A percentile compares a stretch with the other conserved stretches of the same genome.
Evolutionary conservation across 225 moss, liverwort and hornwort species (phyloP).

Genomic region (Pleurozium schreberi): DNA sequence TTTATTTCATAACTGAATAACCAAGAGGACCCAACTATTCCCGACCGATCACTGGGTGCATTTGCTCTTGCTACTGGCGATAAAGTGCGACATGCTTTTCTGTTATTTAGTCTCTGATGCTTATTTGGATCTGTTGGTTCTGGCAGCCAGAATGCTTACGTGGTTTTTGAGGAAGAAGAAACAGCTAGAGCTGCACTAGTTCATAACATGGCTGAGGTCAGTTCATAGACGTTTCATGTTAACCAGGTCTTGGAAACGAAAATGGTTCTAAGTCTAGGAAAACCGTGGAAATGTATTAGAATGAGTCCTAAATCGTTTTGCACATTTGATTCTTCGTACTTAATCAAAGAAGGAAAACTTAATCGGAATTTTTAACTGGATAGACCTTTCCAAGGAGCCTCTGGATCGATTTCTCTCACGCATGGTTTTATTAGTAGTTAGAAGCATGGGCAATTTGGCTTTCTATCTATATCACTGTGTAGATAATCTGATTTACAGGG

Average conservation of each 20-base stretch:
- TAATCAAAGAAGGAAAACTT: background rate
- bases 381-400: background rate
- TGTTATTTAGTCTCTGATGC: background rate
- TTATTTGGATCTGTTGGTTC: background rate
- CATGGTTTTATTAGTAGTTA: background rate
- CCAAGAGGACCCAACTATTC: background rate
- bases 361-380: background rate
- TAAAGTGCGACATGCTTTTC: background rate
- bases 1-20: background rate
- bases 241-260: background rate
- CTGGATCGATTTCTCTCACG: background rate
- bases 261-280: background rate
- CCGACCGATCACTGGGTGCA: background rate
- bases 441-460: background rate
- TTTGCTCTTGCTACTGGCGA: background rate
- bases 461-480: background rate
- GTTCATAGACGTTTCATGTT: background rate
- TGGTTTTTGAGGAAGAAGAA: conserved; percentile 64
- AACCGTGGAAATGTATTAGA: background rate
- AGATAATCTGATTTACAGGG: background rate
- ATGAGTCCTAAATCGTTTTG: background rate
- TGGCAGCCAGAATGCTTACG: conserved; percentile 85
- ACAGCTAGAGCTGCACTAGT: conserved; percentile 52
- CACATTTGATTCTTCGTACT: background rate
- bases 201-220: conserved; percentile 56